phyloP scores from a whole-genome alignment of 768 basidiomycete genomes.

The Lentinula aciculospora region DNA sequence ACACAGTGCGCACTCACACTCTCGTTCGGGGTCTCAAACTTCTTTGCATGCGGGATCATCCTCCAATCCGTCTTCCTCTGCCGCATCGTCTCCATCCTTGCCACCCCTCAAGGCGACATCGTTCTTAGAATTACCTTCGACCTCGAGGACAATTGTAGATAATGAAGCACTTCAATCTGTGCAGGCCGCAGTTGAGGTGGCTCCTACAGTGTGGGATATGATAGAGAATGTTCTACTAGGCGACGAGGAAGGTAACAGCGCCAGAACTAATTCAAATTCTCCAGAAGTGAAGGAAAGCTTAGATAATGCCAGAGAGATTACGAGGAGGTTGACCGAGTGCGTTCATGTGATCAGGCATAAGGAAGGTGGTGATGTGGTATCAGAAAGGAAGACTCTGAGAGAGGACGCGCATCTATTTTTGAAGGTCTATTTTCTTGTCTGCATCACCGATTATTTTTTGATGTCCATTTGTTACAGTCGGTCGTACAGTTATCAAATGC shows the following conservation, averaged over 20 bases:
- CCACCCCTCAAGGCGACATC: constrained; percentile 27
- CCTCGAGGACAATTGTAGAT: constrained; percentile 63
- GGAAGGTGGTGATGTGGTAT: constrained; percentile 33
- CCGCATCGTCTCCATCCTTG: constrained; percentile 29
- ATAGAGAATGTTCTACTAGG: constrained; percentile 64
- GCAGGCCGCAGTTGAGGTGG: constrained; percentile 71
- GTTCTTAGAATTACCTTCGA: constrained; percentile 43
- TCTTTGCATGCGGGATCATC: constrained; percentile 23
- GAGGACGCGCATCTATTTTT: constrained; percentile 79
- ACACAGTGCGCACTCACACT: constrained; percentile 18
- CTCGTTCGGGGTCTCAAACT: constrained; percentile 34
- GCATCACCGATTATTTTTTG: not conserved
- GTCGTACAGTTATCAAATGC: constrained; percentile 74
- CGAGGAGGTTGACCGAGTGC: constrained; percentile 54
- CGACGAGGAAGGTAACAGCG: constrained; percentile 21
- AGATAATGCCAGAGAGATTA: constrained; percentile 57
- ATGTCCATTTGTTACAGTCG: constrained; percentile 34
- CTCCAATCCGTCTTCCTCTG: constrained; percentile 14
- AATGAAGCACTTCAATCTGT: constrained; percentile 77
- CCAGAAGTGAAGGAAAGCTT: constrained; percentile 49
- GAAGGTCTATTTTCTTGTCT: constrained; percentile 47
- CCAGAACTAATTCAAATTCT: constrained; percentile 14
- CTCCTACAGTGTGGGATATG: constrained; percentile 78
- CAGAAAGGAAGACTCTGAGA: constrained; percentile 58
- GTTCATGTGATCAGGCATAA: constrained; percentile 50